phyloP scores from a whole-genome alignment of 306 rosid genomes.

The Macrotyloma uniflorum region DNA sequence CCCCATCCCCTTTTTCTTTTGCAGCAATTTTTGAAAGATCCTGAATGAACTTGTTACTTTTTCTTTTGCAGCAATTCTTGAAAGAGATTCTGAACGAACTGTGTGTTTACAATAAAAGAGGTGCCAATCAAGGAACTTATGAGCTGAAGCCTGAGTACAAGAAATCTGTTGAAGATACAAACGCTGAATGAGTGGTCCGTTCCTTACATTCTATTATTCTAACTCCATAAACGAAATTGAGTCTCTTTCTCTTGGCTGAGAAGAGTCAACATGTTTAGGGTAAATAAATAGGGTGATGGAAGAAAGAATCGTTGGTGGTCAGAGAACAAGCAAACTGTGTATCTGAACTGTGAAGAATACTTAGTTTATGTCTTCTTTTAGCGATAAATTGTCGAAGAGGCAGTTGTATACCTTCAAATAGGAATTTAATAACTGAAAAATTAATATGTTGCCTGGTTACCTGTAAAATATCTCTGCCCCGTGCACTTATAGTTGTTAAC shows the following conservation, averaged over 20 bases:
- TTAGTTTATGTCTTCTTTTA: background rate
- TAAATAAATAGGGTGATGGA: slow-evolving; percentile 24
- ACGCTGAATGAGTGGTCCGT: slow-evolving; percentile 55
- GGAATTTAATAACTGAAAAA: background rate
- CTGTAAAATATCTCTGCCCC: background rate
- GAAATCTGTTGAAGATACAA: slow-evolving; percentile 82
- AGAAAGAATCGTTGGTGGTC: slow-evolving; percentile 3
- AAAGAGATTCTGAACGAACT: slow-evolving; percentile 96
- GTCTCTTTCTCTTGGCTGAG: slow-evolving; percentile 22
- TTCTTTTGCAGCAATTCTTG: slow-evolving; percentile 88
- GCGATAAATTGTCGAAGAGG: background rate
- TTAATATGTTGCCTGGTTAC: background rate
- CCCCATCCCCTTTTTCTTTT: slow-evolving; percentile 15
- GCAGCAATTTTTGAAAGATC: slow-evolving; percentile 96
- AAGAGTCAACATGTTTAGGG: slow-evolving; percentile 12
- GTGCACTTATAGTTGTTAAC: no score
- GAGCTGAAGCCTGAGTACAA: slow-evolving; percentile 99
- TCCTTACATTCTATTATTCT: background rate
- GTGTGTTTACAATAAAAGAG: slow-evolving; percentile 96
- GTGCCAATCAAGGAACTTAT: slow-evolving; percentile 97
- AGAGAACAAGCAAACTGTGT: slow-evolving; percentile 22
- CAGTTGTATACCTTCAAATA: slow-evolving; percentile 13
- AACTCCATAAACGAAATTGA: background rate
- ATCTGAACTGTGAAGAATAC: background rate
- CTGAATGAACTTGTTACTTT: slow-evolving; percentile 63